Evolutionary conservation across 164 flowering plant species (phyloP), one percentile per base, ranked within the genome.

Genomic region (Dillenia suffruticosa): DNA sequence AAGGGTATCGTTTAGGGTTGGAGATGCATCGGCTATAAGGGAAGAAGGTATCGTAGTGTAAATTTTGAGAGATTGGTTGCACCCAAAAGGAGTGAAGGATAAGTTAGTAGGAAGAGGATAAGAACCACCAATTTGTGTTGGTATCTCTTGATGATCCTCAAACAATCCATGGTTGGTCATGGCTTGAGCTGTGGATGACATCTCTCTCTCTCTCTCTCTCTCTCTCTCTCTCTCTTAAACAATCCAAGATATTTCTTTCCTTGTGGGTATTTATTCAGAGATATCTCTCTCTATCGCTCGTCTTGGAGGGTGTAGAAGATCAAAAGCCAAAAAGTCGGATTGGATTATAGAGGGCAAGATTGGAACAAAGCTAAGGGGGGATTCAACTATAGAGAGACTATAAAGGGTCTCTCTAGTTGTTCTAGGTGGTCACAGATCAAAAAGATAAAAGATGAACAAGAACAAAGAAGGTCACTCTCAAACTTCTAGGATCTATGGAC

Each of bases 111-210:
- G 74, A 17, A 69, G 61, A 19, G 85, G 66, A 57, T 72, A 72
- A 56, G 74, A 76, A 50, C 80, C 82, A 50, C 80, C 82, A 73
- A 79, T 56, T 40, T 76, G 81, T 26, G 81, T 15, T 15, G 77
- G 57, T 45, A 73, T 58, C 46, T 73, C 78, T 64, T 69, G 16
- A 12, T 66, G 76, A 24, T 77, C 80, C 49, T 80, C 82, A 58
- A 78, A 73, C 57, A 76, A 64, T n/a, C 79, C 73, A 51, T 77
- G 83, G 72, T 75, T 78, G 9, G 77, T 62, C 77, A 79, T 66
- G 45, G 71, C 64, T 69, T 73, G 72, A 1, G 74, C 45, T 9
- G 74, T 62, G 3, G 74, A 63, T 4, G 75, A 58, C 71, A 70
- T 78, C 63, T 72, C 73, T 71, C 64, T 70, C 62, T 69, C 71